Conservation (phyloP, 2,329 filamentous ascomycete species). For the Macrophomina pseudophaseolina region DNA sequence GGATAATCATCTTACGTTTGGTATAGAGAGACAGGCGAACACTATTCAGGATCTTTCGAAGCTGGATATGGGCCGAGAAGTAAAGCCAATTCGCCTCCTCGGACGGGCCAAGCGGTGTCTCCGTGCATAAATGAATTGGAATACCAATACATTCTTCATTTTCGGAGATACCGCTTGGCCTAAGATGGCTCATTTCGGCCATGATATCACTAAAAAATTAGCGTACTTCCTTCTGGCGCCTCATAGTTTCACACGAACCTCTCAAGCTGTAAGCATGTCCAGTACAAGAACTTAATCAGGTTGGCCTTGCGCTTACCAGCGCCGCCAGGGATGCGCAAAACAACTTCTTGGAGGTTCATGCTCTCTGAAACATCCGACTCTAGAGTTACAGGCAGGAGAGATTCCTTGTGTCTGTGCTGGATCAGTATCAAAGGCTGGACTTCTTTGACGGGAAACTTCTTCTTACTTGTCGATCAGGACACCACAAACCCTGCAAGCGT, state of each 20-base stretch:
- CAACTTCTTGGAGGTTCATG: conserved; percentile 22
- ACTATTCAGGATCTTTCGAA: conserved; percentile 62
- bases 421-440: not conserved
- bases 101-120: conserved; percentile 27
- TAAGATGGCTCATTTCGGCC: conserved; percentile 74
- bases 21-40: conserved; percentile 62
- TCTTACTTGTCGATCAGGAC: conserved; percentile 74
- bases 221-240: not conserved
- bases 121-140: conserved; percentile 62
- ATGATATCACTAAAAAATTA: conserved; percentile 74
- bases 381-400: not conserved
- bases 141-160: conserved; percentile 68
- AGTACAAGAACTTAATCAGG: conserved; percentile 71
- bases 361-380: conserved; percentile 6
- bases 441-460: conserved; percentile 29
- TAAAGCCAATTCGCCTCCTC: conserved; percentile 58
- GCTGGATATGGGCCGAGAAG: conserved; percentile 66
- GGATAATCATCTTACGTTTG: conserved; percentile 35
- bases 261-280: conserved; percentile 92
- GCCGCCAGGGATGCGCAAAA: conserved; percentile 1
- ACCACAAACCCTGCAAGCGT: conserved; percentile 65
- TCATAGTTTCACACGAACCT: conserved; percentile 59
- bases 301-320: conserved; percentile 35
- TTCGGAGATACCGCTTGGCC: conserved; percentile 64
- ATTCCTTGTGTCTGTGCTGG: conserved; percentile 19